phyloP scores from a whole-genome alignment of 257 asterid species.

The Hygrophila difformis region DNA sequence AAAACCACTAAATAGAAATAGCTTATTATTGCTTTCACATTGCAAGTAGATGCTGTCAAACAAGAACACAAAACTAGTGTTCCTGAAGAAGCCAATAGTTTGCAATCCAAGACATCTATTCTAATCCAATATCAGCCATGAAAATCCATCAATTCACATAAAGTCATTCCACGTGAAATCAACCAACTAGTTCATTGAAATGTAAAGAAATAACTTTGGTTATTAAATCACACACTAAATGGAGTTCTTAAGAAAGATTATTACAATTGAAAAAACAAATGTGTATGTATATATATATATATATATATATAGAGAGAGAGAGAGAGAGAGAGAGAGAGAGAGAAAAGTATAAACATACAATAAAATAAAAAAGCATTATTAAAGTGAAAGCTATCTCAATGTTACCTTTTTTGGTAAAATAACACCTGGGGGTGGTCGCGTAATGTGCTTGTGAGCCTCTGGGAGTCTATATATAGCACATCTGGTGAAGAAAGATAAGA shows the following conservation, averaged over 20 bases:
- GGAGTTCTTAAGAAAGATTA: no score
- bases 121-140: background rate
- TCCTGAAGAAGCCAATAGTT: background rate
- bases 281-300: no score
- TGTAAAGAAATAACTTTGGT: no score
- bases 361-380: no score
- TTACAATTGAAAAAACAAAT: no score
- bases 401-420: conserved; percentile 70
- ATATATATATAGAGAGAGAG: no score
- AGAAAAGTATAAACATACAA: no score
- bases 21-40: conserved; percentile 3
- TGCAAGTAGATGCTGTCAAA: background rate
- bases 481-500: conserved; percentile 30
- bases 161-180: background rate
- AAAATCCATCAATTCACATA: background rate
- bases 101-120: background rate
- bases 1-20: no score
- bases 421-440: conserved; percentile 84
- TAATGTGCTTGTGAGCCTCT: conserved; percentile 62
- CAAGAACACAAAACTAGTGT: background rate
- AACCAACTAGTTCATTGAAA: no score
- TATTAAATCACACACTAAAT: no score
- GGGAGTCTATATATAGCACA: conserved; percentile 89
- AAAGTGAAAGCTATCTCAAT: no score
- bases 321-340: no score